phyloP scores from a whole-genome alignment of 139 green algal species.

The Closterium sp. region DNA sequence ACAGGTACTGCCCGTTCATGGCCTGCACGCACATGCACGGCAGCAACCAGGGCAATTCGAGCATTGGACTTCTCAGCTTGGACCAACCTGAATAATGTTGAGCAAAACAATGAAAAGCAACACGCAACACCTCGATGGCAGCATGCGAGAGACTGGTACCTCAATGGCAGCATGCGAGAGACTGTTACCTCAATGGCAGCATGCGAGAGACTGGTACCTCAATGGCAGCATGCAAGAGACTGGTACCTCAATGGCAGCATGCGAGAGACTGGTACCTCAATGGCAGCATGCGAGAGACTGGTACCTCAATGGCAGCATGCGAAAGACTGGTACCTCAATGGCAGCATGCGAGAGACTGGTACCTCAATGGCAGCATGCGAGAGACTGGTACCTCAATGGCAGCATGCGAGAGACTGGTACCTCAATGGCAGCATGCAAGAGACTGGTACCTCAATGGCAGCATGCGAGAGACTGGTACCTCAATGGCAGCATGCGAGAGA shows the following conservation, averaged over 20 bases:
- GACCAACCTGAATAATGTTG: not conserved
- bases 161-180: conserved; percentile 78
- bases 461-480: too few relatives aligned
- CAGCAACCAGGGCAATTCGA: not conserved
- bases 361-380: not conserved
- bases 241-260: not conserved
- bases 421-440: not conserved
- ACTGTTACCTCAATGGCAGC: too few relatives aligned
- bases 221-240: too few relatives aligned
- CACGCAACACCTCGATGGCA: too few relatives aligned
- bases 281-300: too few relatives aligned
- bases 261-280: conserved; percentile 69
- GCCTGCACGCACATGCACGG: conserved; percentile 23
- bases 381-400: conserved; percentile 80
- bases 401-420: too few relatives aligned
- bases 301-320: not conserved
- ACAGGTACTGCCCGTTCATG: conserved; percentile 95
- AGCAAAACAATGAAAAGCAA: too few relatives aligned
- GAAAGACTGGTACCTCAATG: conserved; percentile 76
- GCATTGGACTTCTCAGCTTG: not conserved
- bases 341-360: too few relatives aligned
- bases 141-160: conserved; percentile 31
- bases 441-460: conserved; percentile 85
- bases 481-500: not conserved
- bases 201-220: conserved; percentile 62